phyloP scores from a whole-genome alignment of 345 rosid genomes.

The Mallotus nudiflorus region DNA sequence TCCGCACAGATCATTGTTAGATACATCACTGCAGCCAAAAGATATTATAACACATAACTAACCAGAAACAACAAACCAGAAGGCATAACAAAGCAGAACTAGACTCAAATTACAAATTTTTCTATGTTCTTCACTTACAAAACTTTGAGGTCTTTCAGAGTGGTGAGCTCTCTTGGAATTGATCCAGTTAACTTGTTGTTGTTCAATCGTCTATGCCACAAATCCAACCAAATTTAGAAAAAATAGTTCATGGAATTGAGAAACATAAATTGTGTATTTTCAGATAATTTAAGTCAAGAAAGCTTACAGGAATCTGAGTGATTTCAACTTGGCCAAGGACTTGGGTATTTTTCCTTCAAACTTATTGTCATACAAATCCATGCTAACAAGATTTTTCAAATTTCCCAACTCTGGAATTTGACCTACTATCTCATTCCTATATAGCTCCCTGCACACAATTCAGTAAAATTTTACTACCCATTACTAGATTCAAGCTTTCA shows the following conservation, averaged over 20 bases:
- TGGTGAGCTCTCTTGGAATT: slow-evolving; percentile 62
- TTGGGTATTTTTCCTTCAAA: slow-evolving; percentile 65
- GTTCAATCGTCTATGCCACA: slow-evolving; percentile 51
- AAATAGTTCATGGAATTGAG: background rate
- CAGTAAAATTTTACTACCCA: slow-evolving; percentile 9
- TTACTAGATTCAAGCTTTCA: background rate
- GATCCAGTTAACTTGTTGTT: slow-evolving; percentile 63
- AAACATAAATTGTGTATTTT: background rate
- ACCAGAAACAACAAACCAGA: background rate
- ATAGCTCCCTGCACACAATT: slow-evolving; percentile 57
- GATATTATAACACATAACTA: background rate
- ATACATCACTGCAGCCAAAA: slow-evolving; percentile 52
- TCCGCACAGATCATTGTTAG: slow-evolving; percentile 67
- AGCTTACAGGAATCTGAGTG: slow-evolving; percentile 68
- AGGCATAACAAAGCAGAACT: background rate
- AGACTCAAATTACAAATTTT: background rate
- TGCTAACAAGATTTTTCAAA: slow-evolving; percentile 54
- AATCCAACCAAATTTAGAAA: slow-evolving; percentile 15
- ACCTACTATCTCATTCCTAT: slow-evolving; percentile 48
- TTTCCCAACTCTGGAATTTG: slow-evolving; percentile 63
- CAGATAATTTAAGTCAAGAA: background rate
- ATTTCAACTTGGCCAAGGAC: slow-evolving; percentile 57
- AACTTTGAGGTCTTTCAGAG: slow-evolving; percentile 54
- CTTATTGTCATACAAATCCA: slow-evolving; percentile 57
- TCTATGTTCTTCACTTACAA: slow-evolving; percentile 46